Percentiles rank a stretch among this genome's conserved stretches.
Conservation (phyloP, 2,329 filamentous ascomycete species). For the Magnaporthiopsis poae region DNA sequence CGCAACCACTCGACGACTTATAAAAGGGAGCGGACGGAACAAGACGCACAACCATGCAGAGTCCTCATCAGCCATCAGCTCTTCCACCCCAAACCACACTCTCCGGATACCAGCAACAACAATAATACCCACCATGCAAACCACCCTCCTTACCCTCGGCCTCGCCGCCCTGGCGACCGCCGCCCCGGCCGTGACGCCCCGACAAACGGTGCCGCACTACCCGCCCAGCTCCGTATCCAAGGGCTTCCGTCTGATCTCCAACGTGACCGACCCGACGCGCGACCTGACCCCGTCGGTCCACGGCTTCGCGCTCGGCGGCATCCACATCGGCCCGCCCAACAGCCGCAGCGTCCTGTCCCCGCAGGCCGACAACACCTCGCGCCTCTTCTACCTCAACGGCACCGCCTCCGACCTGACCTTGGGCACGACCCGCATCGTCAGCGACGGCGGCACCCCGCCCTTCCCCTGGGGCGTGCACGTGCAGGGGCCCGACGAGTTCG, state of each 20-base stretch:
- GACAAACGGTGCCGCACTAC: slow-evolving; percentile 2
- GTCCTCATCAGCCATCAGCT: no score
- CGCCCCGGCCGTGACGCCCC: not conserved
- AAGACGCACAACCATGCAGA: no score
- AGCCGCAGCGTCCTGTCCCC: slow-evolving; percentile 27
- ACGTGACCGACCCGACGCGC: slow-evolving; percentile 30
- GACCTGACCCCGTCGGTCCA: slow-evolving; percentile 34
- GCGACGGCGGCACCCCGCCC: slow-evolving; percentile 30
- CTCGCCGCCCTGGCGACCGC: slow-evolving; percentile 5
- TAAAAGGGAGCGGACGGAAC: no score
- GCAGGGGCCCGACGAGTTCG: slow-evolving; percentile 14
- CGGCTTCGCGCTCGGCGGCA: slow-evolving; percentile 27
- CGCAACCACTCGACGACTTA: no score
- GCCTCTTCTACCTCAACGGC: slow-evolving; percentile 41
- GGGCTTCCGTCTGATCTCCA: slow-evolving; percentile 15
- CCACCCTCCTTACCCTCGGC: not conserved
- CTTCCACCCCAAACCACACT: no score
- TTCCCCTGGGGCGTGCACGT: slow-evolving; percentile 29
- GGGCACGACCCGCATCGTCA: slow-evolving; percentile 26
- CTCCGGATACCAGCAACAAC: not conserved
- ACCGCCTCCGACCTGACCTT: slow-evolving; percentile 26
- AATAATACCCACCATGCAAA: not conserved
- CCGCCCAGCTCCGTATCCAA: slow-evolving; percentile 3
- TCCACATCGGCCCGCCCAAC: slow-evolving; percentile 33
- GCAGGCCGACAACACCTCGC: slow-evolving; percentile 14